phyloP scores from a whole-genome alignment of 2,329 filamentous ascomycete genomes.

The Pseudogymnoascus destructans region DNA sequence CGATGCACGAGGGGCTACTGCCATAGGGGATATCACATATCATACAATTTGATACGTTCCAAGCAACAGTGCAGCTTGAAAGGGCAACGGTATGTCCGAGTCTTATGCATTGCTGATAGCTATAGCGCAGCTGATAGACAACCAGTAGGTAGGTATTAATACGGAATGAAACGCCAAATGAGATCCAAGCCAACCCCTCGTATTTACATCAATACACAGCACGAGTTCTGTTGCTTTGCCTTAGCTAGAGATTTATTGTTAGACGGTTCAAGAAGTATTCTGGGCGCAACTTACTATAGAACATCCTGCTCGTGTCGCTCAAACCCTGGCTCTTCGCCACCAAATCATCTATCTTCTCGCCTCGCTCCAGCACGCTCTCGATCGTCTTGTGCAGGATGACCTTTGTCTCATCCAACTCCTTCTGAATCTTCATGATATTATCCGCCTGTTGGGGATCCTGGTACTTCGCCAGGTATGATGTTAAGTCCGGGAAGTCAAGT shows the following conservation, averaged over 20 bases:
- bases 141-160: slow-evolving; percentile 8
- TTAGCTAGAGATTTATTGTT: slow-evolving; percentile 31
- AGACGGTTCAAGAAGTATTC: background rate
- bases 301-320: slow-evolving; percentile 92
- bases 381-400: slow-evolving; percentile 96
- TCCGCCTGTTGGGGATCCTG: slow-evolving; percentile 83
- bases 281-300: slow-evolving; percentile 55
- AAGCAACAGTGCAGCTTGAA: background rate
- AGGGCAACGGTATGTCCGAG: background rate
- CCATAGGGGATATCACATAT: background rate
- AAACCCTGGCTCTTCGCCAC: slow-evolving; percentile 88
- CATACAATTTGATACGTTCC: background rate
- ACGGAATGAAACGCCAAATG: slow-evolving; percentile 1
- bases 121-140: background rate
- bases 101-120: slow-evolving; percentile 6
- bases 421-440: slow-evolving; percentile 90
- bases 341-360: slow-evolving; percentile 91
- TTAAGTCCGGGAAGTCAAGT: slow-evolving; percentile 58
- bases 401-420: slow-evolving; percentile 95
- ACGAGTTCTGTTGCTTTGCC: slow-evolving; percentile 72
- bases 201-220: slow-evolving; percentile 55
- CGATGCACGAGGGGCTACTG: background rate
- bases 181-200: slow-evolving; percentile 3
- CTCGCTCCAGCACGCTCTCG: slow-evolving; percentile 73
- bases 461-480: slow-evolving; percentile 66